Evolutionary conservation across 495 filamentous ascomycete genomes (phyloP), one percentile per base, ranked within the genome.

Genomic region (Xylaria flabelliformis): DNA sequence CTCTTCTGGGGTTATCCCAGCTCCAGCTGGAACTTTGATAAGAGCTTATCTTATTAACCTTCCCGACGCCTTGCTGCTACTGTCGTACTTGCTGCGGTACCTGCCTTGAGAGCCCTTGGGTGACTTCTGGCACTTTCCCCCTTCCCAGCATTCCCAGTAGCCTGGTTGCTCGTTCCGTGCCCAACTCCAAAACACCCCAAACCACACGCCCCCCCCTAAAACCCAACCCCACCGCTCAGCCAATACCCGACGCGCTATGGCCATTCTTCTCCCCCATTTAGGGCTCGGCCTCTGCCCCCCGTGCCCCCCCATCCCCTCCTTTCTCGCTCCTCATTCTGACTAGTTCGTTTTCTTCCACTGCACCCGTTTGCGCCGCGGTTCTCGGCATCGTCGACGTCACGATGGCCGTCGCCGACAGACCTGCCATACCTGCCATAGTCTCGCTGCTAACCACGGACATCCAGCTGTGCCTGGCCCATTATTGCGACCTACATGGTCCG

Each of bases 401-500:
- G 64, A 79, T 78, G 77, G 73, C 74, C 26, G 63, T 78, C 70
- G 71, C 73, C 68, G 70, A 44, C n/a, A 74, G 73, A 48, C 74
- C 73, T 59, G 70, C 76, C 53, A 66, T 80, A 48, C 74, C 73
- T 59, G 70, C 76, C 48, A 66, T 80, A 61, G 75, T 75, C 21
- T 75, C 78, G 64, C 41, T 76, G 80, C 83, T 85, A 74, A 85
- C 81, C 19, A 74, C 75, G 41, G 73, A 77, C 62, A 69, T 87
- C 71, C 82, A 98, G 95, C 89, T 97, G 78, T 97, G 94, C 80
- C 89, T 98, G 75, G 95, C 95, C 78, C 95, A 98, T 84, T 98
- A 97, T 82, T 98, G 95, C 86, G 95, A 98, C 82, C 87, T 94
- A 76, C 94, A 98, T 86, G 95, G 95, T 72, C 95, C 95, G 15